phyloP scores from a whole-genome alignment of 108 stramenopile species.

The Halocafeteria seosinensis region DNA sequence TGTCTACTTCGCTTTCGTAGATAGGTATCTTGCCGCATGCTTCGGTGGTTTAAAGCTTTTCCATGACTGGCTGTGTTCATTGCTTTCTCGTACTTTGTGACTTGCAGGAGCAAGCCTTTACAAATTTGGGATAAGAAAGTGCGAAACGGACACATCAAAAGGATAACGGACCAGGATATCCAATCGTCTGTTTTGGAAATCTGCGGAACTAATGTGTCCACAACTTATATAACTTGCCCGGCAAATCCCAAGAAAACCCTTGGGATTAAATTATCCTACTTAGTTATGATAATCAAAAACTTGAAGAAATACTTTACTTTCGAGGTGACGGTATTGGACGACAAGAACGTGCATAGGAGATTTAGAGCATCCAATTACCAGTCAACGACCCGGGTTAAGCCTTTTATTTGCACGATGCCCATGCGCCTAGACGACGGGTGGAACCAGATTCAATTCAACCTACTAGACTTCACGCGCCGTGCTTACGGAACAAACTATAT shows the following conservation, averaged over 20 bases:
- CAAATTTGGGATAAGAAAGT: constrained; percentile 71
- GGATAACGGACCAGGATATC: constrained; percentile 73
- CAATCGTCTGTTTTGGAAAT: constrained; percentile 75
- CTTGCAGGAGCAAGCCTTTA: constrained; percentile 60
- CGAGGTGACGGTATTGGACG: constrained; percentile 74
- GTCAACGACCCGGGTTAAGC: constrained; percentile 68
- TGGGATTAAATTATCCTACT: constrained; percentile 70
- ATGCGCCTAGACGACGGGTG: constrained; percentile 80
- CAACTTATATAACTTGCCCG: constrained; percentile 69
- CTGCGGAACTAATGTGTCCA: constrained; percentile 71
- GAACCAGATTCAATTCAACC: constrained; percentile 85
- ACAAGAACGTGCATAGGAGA: constrained; percentile 65
- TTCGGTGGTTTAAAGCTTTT: not conserved
- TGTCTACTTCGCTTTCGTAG: not conserved
- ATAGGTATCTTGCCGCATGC: not conserved
- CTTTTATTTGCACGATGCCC: constrained; percentile 83
- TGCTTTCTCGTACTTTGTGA: constrained; percentile 70
- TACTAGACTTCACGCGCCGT: constrained; percentile 68
- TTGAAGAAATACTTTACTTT: constrained; percentile 82
- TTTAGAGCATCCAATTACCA: constrained; percentile 78
- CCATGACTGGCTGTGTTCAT: not conserved
- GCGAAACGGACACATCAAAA: constrained; percentile 74
- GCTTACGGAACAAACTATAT: constrained; percentile 80
- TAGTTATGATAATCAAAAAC: constrained; percentile 83
- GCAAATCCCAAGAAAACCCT: constrained; percentile 59